Evolutionary conservation across 192 early-diverging fungal genomes (phyloP).

Genomic region (Chytriomyces sp.): DNA sequence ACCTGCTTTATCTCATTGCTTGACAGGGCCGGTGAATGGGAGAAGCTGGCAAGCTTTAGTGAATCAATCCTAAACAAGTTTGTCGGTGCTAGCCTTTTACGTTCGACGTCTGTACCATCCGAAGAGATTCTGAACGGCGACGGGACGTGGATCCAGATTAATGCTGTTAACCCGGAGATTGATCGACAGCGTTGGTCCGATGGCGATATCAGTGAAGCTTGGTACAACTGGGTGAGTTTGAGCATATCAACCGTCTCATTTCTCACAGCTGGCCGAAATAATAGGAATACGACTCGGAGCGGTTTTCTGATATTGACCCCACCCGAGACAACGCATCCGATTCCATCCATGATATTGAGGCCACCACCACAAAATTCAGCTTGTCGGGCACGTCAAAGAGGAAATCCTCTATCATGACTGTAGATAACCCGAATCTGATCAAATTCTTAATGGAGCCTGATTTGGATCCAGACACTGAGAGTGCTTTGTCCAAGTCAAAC

Average conservation of each 20-base stretch:
- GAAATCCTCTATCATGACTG: neutral
- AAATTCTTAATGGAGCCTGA: slow-evolving; percentile 46
- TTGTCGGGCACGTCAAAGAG: neutral
- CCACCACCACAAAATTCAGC: neutral
- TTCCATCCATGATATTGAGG: neutral
- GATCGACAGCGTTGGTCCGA: slow-evolving; percentile 40
- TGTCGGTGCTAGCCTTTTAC: slow-evolving; percentile 56
- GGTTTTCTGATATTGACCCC: neutral
- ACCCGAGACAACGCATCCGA: neutral
- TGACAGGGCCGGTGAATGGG: slow-evolving; percentile 60
- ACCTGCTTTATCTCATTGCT: slow-evolving; percentile 24
- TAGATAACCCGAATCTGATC: slow-evolving; percentile 12
- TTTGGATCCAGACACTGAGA: slow-evolving; percentile 36
- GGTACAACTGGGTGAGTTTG: slow-evolving; percentile 35
- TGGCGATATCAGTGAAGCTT: slow-evolving; percentile 33
- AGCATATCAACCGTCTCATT: too few species aligned
- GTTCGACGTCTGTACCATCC: slow-evolving; percentile 42
- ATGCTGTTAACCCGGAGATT: slow-evolving; percentile 66
- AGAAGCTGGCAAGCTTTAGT: slow-evolving; percentile 70
- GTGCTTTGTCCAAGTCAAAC: slow-evolving; percentile 6
- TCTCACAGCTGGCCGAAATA: too few species aligned
- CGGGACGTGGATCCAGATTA: slow-evolving; percentile 68
- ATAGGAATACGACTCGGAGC: neutral
- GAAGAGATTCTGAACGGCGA: slow-evolving; percentile 57
- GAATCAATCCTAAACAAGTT: slow-evolving; percentile 72